A percentile compares a stretch with the other conserved stretches of the same genome.
Conservation (phyloP, 176 grass and related monocot species). For the Ensete ventricosum region DNA sequence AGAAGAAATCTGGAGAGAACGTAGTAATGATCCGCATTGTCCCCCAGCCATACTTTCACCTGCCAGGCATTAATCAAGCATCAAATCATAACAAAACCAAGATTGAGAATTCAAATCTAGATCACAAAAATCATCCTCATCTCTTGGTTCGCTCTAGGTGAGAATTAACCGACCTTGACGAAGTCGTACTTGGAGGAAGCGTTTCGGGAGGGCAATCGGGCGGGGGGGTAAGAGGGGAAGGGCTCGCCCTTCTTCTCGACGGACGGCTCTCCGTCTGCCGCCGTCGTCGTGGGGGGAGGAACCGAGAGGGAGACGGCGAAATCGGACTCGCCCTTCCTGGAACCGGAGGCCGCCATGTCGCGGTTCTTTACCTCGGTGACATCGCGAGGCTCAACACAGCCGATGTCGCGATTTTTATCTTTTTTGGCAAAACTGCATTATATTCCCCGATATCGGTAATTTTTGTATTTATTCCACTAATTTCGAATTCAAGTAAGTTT, state of each 20-base stretch:
- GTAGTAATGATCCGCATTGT: slow-evolving; percentile 98
- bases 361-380: not conserved
- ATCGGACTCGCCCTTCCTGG: slow-evolving; percentile 2
- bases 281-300: not conserved
- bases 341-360: slow-evolving; percentile 1
- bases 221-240: slow-evolving; percentile 24
- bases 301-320: not conserved
- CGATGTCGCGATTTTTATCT: no score
- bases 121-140: not conserved
- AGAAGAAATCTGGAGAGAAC: slow-evolving; percentile 93
- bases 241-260: slow-evolving; percentile 6
- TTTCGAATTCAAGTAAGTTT: no score
- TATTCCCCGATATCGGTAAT: no score
- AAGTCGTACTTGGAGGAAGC: slow-evolving; percentile 98
- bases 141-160: not conserved
- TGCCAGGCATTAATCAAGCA: slow-evolving; percentile 4
- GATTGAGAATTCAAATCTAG: not conserved
- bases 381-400: not conserved
- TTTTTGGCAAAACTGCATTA: no score
- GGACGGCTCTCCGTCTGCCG: not conserved
- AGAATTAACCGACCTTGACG: slow-evolving; percentile 50
- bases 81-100: not conserved
- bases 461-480: no score
- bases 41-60: slow-evolving; percentile 94
- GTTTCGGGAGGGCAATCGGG: slow-evolving; percentile 50